phyloP scores from a whole-genome alignment of 371 early-diverging fungal species.

The Amoeboradix gromovi region DNA sequence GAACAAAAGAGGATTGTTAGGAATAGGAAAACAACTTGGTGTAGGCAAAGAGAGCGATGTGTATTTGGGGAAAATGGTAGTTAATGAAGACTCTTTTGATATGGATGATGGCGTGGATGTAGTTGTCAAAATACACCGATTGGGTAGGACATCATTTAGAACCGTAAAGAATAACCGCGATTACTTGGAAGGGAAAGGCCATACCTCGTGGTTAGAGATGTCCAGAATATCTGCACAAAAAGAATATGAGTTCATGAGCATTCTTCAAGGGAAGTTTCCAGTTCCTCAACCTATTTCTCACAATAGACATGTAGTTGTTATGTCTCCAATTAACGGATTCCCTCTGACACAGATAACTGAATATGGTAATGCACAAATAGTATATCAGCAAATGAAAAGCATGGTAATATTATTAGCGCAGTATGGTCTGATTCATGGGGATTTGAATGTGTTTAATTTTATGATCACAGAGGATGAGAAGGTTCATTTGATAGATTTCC shows the following conservation, averaged over 20 bases:
- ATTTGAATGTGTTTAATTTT: slow-evolving; percentile 99
- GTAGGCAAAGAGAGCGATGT: slow-evolving; percentile 90
- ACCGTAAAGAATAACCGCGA: slow-evolving; percentile 92
- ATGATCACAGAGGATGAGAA: slow-evolving; percentile 54
- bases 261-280: slow-evolving; percentile 47
- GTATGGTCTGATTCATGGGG: slow-evolving; percentile 93
- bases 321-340: slow-evolving; percentile 76
- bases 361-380: not conserved
- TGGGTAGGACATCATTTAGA: slow-evolving; percentile 90
- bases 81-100: slow-evolving; percentile 20
- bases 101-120: slow-evolving; percentile 62
- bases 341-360: slow-evolving; percentile 31
- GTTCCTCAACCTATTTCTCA: slow-evolving; percentile 77
- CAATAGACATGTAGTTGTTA: slow-evolving; percentile 90
- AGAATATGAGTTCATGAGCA: slow-evolving; percentile 90
- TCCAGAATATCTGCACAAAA: slow-evolving; percentile 80
- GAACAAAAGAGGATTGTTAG: slow-evolving; percentile 50
- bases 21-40: slow-evolving; percentile 95
- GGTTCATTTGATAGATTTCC: slow-evolving; percentile 89
- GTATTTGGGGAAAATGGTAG: slow-evolving; percentile 6
- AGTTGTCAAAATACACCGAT: slow-evolving; percentile 67
- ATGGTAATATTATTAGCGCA: slow-evolving; percentile 65
- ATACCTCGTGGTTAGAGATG: slow-evolving; percentile 93
- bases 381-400: slow-evolving; percentile 53
- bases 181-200: slow-evolving; percentile 61